Evolutionary conservation across 768 basidiomycete species (phyloP).

Genomic region (Leucocoprinus leucothites): DNA sequence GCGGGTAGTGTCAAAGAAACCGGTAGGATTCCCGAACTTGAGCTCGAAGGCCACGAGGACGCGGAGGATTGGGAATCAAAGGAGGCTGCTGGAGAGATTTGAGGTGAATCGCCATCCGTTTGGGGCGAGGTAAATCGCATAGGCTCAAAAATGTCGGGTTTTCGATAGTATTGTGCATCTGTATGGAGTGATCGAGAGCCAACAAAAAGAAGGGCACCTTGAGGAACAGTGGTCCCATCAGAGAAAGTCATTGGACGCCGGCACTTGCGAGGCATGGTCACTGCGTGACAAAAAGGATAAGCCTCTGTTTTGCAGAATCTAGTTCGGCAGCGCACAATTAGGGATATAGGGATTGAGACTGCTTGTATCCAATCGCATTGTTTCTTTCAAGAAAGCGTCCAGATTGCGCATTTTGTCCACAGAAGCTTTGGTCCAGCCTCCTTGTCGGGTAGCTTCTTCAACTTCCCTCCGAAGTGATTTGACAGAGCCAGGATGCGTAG

Average conservation of each 20-base stretch:
- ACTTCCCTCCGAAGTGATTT: constrained; percentile 33
- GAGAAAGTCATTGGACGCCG: constrained; percentile 9
- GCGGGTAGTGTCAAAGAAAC: constrained; percentile 15
- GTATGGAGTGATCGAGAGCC: constrained; percentile 7
- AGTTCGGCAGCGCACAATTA: not conserved
- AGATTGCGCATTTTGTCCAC: constrained; percentile 35
- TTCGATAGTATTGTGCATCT: not conserved
- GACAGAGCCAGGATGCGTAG: constrained; percentile 23
- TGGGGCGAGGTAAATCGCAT: not conserved
- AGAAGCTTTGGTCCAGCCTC: constrained; percentile 28
- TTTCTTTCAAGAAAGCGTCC: constrained; percentile 48
- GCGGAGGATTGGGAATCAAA: not conserved
- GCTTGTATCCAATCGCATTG: constrained; percentile 30
- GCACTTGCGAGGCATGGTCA: constrained; percentile 8
- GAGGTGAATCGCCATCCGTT: not conserved
- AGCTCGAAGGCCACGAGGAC: not conserved
- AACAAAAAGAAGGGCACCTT: constrained; percentile 4
- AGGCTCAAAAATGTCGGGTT: not conserved
- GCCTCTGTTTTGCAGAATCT: not conserved
- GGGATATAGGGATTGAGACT: constrained; percentile 16
- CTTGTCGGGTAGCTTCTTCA: constrained; percentile 21
- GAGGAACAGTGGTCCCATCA: constrained; percentile 5
- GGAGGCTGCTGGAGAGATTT: not conserved
- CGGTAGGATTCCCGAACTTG: not conserved
- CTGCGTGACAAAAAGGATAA: not conserved